These are phyloP conservation scores for Paramecium octaurelia DNA, from an alignment of 73 alveolate species.

Conservation along the genomic window DNA sequence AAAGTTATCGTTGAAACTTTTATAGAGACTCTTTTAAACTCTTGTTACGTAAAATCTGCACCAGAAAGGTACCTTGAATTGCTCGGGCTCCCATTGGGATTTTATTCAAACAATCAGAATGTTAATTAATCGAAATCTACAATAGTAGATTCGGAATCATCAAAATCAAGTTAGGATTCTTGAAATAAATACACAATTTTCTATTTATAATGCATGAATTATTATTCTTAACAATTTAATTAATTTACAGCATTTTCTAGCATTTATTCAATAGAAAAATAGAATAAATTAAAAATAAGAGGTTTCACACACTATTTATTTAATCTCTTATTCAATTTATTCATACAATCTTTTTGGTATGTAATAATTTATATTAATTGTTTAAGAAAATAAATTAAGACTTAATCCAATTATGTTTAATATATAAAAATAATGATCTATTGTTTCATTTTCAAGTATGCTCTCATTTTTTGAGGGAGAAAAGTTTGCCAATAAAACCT, in stretches of 20 bases:
- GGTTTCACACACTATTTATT: no score
- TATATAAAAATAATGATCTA: neutral
- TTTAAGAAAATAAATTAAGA: neutral
- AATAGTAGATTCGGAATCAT: neutral
- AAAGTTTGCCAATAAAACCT: slow-evolving; percentile 4
- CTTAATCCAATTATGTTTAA: neutral
- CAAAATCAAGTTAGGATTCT: neutral
- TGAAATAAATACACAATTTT: neutral
- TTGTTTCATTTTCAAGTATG: neutral
- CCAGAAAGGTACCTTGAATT: neutral
- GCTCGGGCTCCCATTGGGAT: neutral
- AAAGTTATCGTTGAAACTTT: neutral
- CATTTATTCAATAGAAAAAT: no score
- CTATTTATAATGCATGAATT: neutral
- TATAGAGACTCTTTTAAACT: neutral
- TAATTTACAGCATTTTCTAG: no score
- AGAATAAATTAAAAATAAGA: no score
- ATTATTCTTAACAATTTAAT: no score
- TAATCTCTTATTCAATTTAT: no score
- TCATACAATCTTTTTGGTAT: no score
- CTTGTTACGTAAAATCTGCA: neutral
- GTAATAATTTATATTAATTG: no score
- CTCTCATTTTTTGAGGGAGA: slow-evolving; percentile 23
- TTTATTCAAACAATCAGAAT: neutral
- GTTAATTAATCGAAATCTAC: neutral